phyloP scores from a whole-genome alignment of 208 protist species.

The Trypanosoma rangeli region DNA sequence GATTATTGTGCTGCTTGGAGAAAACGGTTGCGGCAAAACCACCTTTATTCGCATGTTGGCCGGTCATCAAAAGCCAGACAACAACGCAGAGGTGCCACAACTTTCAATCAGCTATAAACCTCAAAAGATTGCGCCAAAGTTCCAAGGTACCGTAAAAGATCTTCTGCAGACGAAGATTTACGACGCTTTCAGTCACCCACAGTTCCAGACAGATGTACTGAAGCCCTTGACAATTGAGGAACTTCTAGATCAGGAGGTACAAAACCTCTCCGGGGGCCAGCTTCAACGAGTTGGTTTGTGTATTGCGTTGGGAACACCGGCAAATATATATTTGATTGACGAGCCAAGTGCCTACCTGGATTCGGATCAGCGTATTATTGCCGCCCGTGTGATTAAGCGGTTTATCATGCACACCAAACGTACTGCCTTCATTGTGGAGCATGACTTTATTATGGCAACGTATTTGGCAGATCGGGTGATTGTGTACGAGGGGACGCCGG shows the following conservation, averaged over 20 bases:
- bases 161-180: slow-evolving; percentile 98
- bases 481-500: slow-evolving; percentile 98
- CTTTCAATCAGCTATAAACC: slow-evolving; percentile 99
- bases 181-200: slow-evolving; percentile 95
- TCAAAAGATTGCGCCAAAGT: slow-evolving; percentile 99
- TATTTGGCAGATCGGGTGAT: slow-evolving; percentile 99
- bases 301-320: slow-evolving; percentile 98
- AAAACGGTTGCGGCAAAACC: slow-evolving; percentile 99
- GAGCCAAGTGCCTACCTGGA: slow-evolving; percentile 99
- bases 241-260: slow-evolving; percentile 97
- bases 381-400: slow-evolving; percentile 97
- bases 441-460: slow-evolving; percentile 99
- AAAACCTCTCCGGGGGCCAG: slow-evolving; percentile 99
- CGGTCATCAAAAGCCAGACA: slow-evolving; percentile 92
- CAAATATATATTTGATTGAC: slow-evolving; percentile 99
- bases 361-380: slow-evolving; percentile 99
- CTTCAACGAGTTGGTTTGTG: slow-evolving; percentile 99
- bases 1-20: slow-evolving; percentile 99
- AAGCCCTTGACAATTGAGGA: slow-evolving; percentile 98
- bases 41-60: slow-evolving; percentile 99
- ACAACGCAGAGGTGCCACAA: slow-evolving; percentile 90
- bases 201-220: slow-evolving; percentile 99
- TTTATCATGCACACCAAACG: slow-evolving; percentile 99
- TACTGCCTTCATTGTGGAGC: slow-evolving; percentile 99
- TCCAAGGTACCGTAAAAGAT: slow-evolving; percentile 94